Evolutionary conservation across 208 protist species (phyloP).

Genomic region (Polymyxa betae): DNA sequence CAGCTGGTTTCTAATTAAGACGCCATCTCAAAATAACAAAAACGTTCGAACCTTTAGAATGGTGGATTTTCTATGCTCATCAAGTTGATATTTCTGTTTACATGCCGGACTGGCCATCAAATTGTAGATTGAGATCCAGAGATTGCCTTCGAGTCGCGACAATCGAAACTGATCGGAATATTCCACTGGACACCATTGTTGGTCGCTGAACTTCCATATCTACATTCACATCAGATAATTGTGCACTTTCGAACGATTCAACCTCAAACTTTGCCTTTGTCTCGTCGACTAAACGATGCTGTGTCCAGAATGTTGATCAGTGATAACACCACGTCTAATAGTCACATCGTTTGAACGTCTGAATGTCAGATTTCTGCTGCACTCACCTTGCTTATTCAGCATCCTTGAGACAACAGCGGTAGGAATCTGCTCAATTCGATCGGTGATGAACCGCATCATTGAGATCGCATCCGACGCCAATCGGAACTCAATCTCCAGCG

Average conservation of each 20-base stretch:
- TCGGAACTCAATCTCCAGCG: neutral
- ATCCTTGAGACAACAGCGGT: neutral
- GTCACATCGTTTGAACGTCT: neutral
- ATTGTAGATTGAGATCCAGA: conserved; percentile 47
- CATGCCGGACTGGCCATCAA: neutral
- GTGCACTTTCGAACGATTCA: neutral
- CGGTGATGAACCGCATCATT: conserved; percentile 27
- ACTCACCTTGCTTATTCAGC: neutral
- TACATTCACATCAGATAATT: neutral
- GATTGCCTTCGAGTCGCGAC: conserved; percentile 47
- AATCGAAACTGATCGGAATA: neutral
- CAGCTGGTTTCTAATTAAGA: conserved; percentile 22
- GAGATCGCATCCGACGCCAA: neutral
- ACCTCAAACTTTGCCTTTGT: neutral
- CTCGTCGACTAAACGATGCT: neutral
- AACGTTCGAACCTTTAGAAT: conserved; percentile 1
- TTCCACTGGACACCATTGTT: neutral
- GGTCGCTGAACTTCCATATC: conserved; percentile 48
- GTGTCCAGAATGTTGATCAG: conserved; percentile 33
- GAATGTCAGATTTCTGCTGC: neutral
- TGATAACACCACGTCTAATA: neutral
- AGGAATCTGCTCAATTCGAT: neutral
- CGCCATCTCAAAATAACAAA: neutral
- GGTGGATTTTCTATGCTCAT: neutral
- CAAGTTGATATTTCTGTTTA: conserved; percentile 11